Evolutionary conservation across 208 protist species (phyloP), one percentile per base, ranked within the genome.

Genomic region (Trypanosomatidae sp.): DNA sequence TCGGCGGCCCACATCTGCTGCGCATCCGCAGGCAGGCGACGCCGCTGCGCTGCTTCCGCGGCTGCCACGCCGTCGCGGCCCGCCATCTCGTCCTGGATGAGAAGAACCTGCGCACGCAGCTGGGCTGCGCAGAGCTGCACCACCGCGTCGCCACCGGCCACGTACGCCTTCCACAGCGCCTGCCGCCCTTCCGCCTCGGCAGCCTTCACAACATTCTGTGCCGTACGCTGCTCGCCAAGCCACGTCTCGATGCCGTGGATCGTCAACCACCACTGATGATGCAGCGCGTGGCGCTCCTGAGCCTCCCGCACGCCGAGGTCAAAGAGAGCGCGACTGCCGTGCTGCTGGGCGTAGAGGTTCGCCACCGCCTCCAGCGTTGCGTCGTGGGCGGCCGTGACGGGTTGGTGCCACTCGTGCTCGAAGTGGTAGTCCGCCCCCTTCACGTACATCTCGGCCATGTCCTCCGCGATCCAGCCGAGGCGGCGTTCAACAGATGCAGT

Each of bases 271-370:
- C 80, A 81, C 69, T 85, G 55, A 44, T 72, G 66, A 49, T 56
- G 69, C 60, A 88, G 72, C 1, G 72, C 65, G 69, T 79, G 82
- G 0, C 90, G 90, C 17, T 64, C 76, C 44, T 74, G 74, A 5
- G 79, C 80, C 68, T 94, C 90, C 30, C 66, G 62, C 33, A 80
- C 62, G 52, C 77, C 65, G 19, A 86, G 22, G 66, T 88, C 79
- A 62, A 87, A 94, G 49, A 84, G 71, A 6, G 41, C 67, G n/a
- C 60, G 73, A 28, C 85, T 67, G 69, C 76, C 90, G 78, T 86
- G 78, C 28, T 69, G 72, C 17, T 81, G 43, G 2, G 76, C 46
- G 81, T 82, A 84, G 25, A 94, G 66, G 30, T 68, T 25, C 39
- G 78, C 74, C 19, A 91, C 83, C 5, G 82, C 69, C 60, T 77